phyloP scores from a whole-genome alignment of 768 basidiomycete species.

The Hebeloma cylindrosporum region DNA sequence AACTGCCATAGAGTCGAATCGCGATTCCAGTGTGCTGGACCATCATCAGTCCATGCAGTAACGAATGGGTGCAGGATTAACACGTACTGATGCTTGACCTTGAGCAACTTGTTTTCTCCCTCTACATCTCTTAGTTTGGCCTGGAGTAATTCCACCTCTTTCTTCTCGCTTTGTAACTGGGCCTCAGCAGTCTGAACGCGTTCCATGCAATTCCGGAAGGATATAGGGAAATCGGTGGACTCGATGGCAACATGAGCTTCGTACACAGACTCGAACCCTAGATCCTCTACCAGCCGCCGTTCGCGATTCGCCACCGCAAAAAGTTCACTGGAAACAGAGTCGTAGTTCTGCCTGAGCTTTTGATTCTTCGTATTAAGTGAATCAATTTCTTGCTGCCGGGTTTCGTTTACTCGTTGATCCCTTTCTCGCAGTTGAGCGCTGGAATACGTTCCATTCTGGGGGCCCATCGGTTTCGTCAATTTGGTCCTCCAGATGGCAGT shows the following conservation, averaged over 20 bases:
- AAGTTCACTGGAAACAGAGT: slow-evolving; percentile 37
- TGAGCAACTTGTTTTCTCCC: slow-evolving; percentile 25
- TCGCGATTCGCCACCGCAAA: slow-evolving; percentile 39
- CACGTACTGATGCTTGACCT: slow-evolving; percentile 12
- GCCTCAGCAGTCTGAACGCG: slow-evolving; percentile 33
- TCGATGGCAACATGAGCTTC: slow-evolving; percentile 45
- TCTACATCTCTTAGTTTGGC: slow-evolving; percentile 21
- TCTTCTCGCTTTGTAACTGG: slow-evolving; percentile 23
- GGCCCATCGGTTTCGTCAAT: neutral
- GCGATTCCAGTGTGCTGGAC: slow-evolving; percentile 30
- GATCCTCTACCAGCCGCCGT: slow-evolving; percentile 36
- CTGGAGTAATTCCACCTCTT: slow-evolving; percentile 24
- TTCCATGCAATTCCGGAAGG: slow-evolving; percentile 38
- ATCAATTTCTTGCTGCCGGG: slow-evolving; percentile 33
- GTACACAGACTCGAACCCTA: slow-evolving; percentile 45
- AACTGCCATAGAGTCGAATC: slow-evolving; percentile 46
- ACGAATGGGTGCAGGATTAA: too few relatives aligned
- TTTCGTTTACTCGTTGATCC: slow-evolving; percentile 36
- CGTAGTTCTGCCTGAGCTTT: slow-evolving; percentile 33
- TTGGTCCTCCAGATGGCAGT: neutral
- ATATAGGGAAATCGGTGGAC: slow-evolving; percentile 31
- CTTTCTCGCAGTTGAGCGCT: slow-evolving; percentile 35
- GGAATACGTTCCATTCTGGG: slow-evolving; percentile 22
- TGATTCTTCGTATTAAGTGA: slow-evolving; percentile 31
- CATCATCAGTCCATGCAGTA: slow-evolving; percentile 1